Percentiles rank a stretch among this genome's conserved stretches.
phyloP scores from a whole-genome alignment of 495 filamentous ascomycete genomes.

The Daldinia bambusicola region DNA sequence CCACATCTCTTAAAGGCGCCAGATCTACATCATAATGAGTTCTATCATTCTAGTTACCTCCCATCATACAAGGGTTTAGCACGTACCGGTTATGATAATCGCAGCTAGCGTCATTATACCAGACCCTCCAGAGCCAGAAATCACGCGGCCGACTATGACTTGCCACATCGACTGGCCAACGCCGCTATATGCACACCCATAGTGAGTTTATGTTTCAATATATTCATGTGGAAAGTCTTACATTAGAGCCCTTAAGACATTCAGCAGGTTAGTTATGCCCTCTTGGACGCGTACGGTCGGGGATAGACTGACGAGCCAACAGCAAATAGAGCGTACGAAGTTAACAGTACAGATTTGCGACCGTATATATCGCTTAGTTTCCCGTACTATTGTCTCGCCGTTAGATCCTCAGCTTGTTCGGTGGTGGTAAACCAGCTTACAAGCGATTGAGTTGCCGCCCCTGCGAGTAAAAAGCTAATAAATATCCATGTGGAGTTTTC shows the following conservation, averaged over 20 bases:
- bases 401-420: neutral
- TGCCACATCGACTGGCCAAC: constrained; percentile 61
- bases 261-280: constrained; percentile 10
- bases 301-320: constrained; percentile 54
- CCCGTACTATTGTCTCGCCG: constrained; percentile 49
- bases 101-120: constrained; percentile 67
- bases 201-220: neutral
- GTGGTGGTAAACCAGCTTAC: constrained; percentile 45
- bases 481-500: constrained; percentile 73
- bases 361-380: constrained; percentile 64
- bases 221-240: constrained; percentile 59
- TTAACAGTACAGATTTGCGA: constrained; percentile 54
- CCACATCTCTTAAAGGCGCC: constrained; percentile 73
- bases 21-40: constrained; percentile 61
- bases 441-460: constrained; percentile 68
- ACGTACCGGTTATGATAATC: constrained; percentile 69
- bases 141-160: constrained; percentile 66
- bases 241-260: constrained; percentile 55
- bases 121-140: constrained; percentile 69
- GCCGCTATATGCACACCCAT: constrained; percentile 53
- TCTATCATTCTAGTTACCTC: neutral
- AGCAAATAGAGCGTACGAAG: constrained; percentile 56
- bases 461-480: constrained; percentile 69
- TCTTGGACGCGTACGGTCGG: constrained; percentile 42
- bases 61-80: neutral